These are phyloP conservation scores for Neonectria hederae DNA, from an alignment of 2,329 filamentous ascomycete genomes.

Conservation along the genomic window DNA sequence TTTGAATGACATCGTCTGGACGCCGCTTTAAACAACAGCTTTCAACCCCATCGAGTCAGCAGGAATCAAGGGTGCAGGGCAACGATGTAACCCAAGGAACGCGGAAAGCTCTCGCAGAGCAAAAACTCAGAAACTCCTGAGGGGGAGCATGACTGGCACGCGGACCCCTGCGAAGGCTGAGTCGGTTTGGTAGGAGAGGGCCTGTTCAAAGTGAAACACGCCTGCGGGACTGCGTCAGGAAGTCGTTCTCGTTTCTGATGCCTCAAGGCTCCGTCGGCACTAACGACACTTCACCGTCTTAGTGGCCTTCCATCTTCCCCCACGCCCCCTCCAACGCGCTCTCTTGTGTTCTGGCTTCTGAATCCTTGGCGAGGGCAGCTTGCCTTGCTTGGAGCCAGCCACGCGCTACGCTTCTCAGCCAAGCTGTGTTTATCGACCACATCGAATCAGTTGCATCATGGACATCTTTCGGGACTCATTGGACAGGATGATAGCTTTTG, in stretches of 20 bases:
- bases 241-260: constrained; percentile 46
- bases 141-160: constrained; percentile 32
- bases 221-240: constrained; percentile 62
- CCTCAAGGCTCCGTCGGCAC: constrained; percentile 44
- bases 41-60: constrained; percentile 2
- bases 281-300: constrained; percentile 44
- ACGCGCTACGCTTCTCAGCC: constrained; percentile 19
- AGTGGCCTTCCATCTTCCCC: constrained; percentile 20
- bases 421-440: constrained; percentile 24
- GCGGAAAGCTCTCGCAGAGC: constrained; percentile 10
- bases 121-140: constrained; percentile 12
- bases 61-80: constrained; percentile 28
- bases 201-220: constrained; percentile 58
- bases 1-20: constrained; percentile 9
- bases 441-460: constrained; percentile 32
- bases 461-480: constrained; percentile 19
- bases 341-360: constrained; percentile 10
- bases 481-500: constrained; percentile 22
- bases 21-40: constrained; percentile 13
- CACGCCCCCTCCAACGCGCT: constrained; percentile 33
- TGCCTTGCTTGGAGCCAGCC: constrained; percentile 8
- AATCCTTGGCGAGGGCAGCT: constrained; percentile 14
- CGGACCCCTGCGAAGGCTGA: constrained; percentile 40
- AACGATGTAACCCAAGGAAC: constrained; percentile 26
- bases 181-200: constrained; percentile 34